These are phyloP conservation scores for Trichoderma atrobrunneum DNA, from an alignment of 2,329 filamentous ascomycete genomes.

Conservation along the genomic window DNA sequence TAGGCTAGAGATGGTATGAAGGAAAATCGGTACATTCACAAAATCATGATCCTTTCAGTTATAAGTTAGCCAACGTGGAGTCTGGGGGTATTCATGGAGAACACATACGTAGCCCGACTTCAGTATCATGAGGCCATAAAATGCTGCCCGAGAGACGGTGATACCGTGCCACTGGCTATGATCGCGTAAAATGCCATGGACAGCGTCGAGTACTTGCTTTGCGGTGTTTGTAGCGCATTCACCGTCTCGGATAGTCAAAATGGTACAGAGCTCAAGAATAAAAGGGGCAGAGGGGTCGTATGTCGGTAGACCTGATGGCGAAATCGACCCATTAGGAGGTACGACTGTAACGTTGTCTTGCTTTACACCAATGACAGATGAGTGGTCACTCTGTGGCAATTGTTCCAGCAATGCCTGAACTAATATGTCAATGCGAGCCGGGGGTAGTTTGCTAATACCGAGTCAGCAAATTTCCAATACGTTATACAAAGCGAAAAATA, in stretches of 20 bases:
- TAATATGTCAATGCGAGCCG: slow-evolving; percentile 30
- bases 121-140: slow-evolving; percentile 80
- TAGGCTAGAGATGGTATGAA: slow-evolving; percentile 88
- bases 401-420: slow-evolving; percentile 74
- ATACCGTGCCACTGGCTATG: slow-evolving; percentile 75
- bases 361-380: slow-evolving; percentile 84
- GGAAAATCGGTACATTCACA: slow-evolving; percentile 83
- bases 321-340: slow-evolving; percentile 51
- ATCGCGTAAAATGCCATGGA: slow-evolving; percentile 81
- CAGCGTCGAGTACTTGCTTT: slow-evolving; percentile 72
- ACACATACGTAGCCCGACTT: slow-evolving; percentile 76
- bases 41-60: slow-evolving; percentile 73
- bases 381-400: slow-evolving; percentile 77
- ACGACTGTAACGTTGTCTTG: slow-evolving; percentile 69
- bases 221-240: slow-evolving; percentile 71
- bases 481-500: too few species aligned
- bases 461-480: background rate
- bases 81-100: background rate
- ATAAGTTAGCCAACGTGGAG: slow-evolving; percentile 23
- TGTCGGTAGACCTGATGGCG: slow-evolving; percentile 44
- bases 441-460: slow-evolving; percentile 38
- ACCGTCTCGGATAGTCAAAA: slow-evolving; percentile 72
- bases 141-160: slow-evolving; percentile 78
- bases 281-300: slow-evolving; percentile 90
- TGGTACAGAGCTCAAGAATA: slow-evolving; percentile 84